Base-by-base conservation (phyloP, 345 rosid species). In the Brassica incana region DNA sequence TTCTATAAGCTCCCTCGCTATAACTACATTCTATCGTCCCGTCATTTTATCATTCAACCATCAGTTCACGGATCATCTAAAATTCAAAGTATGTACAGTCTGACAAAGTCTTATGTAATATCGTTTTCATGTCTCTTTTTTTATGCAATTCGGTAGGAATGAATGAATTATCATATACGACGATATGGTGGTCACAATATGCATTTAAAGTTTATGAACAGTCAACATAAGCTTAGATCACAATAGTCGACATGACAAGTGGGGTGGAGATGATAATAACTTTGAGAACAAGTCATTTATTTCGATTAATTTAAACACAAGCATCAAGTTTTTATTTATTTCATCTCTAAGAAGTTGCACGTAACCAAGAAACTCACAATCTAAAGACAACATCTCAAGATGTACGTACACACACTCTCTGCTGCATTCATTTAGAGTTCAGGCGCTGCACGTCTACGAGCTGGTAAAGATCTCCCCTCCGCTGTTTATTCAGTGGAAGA, bases 391-490 rank as follows among this genome's bases (percentile, higher is more conserved):
- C 65, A 32, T 63, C 71, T 62, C 48, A 62, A 25, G 61, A 63
- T 66, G 29, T 65, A 71, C 56, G 29, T 65, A 71, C 56, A 48
- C 52, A 14, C 15, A 8, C 52, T 1, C 54, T 48, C 54, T 48
- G 16, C 14, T 35, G 54, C 65, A 66, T 68, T 86, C 78, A 86
- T 70, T 75, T 11, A 2, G 56, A 50, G 85, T 84, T 74, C 69
- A 85, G 62, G 71, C 97, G 88, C 67, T 87, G 87, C 18, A 87
- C 5, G 76, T 93, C 97, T 32, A 93, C 92, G 77, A 91, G 84
- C 86, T 90, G 98, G 87, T 91, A 90, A 10, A 93, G 91, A 86
- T 91, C 97, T 65, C 95, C 95, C 2, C 98, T 71, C 0, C 91
- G 84, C 75, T 93, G 95, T 82, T 88, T 91, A 23, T 18, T 71